phyloP scores from a whole-genome alignment of 306 rosid species.

The Dryas octopetala region DNA sequence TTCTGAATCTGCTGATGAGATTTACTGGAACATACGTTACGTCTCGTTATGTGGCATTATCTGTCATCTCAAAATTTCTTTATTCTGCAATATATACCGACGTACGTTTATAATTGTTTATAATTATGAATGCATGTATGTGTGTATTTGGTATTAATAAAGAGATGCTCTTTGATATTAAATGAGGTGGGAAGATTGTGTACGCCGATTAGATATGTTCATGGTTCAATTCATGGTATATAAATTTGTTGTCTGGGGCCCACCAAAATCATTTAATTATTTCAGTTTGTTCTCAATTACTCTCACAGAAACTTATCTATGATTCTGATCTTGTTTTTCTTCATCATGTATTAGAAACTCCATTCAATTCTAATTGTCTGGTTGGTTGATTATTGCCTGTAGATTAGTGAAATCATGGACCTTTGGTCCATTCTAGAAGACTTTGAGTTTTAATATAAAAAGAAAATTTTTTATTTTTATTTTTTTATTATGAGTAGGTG shows the following conservation, averaged over 20 bases:
- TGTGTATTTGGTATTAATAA: conserved; percentile 18
- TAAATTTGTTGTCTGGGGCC: conserved; percentile 42
- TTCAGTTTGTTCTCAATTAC: conserved; percentile 33
- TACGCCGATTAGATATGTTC: conserved; percentile 27
- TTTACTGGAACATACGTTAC: background rate
- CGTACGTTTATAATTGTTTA: background rate
- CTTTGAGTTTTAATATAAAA: background rate
- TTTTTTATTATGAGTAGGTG: conserved; percentile 14
- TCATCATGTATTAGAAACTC: background rate
- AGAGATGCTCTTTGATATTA: conserved; percentile 23
- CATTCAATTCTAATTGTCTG: conserved; percentile 1
- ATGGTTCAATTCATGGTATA: conserved; percentile 42
- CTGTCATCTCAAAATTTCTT: background rate
- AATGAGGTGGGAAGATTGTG: conserved; percentile 43
- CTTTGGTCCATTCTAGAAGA: conserved; percentile 30
- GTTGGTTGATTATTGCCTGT: conserved; percentile 4
- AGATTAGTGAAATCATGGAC: conserved; percentile 26
- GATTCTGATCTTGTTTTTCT: conserved; percentile 5
- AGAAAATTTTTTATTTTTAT: background rate
- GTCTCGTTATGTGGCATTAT: background rate
- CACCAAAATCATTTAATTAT: conserved; percentile 18
- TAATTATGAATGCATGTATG: background rate
- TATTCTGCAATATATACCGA: background rate
- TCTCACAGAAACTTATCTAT: conserved; percentile 7
- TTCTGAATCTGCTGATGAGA: background rate